Base-by-base conservation (phyloP, 2,329 filamentous ascomycete species). In the Fusarium cyanostomum region DNA sequence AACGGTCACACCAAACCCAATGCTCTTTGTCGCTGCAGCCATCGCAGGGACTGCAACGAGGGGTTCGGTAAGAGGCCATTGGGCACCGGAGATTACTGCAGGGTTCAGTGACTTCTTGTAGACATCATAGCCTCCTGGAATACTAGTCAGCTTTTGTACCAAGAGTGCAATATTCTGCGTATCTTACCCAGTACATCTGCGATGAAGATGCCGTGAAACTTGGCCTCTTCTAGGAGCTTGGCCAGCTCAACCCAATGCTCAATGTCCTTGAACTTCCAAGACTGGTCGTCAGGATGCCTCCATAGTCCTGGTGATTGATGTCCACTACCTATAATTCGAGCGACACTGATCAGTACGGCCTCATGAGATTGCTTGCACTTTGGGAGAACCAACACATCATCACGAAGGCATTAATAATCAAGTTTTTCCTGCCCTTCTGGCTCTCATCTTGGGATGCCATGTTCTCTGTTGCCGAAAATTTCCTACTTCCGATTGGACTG, bases 31-130 rank as follows among this genome's bases (percentile, higher is more conserved):
- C 0, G 80, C 89, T 1, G 89, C 88, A 2, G 89, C 89, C 88
- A 92, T 90, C 0, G 88, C 88, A 2, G 88, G 82, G 1, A 92
- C 80, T 1, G 88, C 82, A 2, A 84, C 82, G 3, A 91, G 71
- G 0, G 89, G 89, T 71, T 91, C 89, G 24, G 90, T 90, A 15
- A 90, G 86, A 0, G 89, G 89, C 84, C 87, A 92, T 73, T 91
- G 88, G 0, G 88, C 86, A 0, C 87, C 89, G 0, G 87, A 86
- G 7, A 81, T 76, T 24, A 89, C 82, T 0, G 87, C 86, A 1
- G 88, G 84, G 2, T 84, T 81, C 3, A 90, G 78, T 0, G 77
- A 78, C 58, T 85, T 88, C 30, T 85, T 85, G 73, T 90, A 91
- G 3, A 91, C 87, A 76, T 92, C 89, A 69, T 91, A 91, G 4